Evolutionary conservation across 2,329 filamentous ascomycete species (phyloP), one percentile per base, ranked within the genome.

Genomic region (Colletotrichum tabaci): DNA sequence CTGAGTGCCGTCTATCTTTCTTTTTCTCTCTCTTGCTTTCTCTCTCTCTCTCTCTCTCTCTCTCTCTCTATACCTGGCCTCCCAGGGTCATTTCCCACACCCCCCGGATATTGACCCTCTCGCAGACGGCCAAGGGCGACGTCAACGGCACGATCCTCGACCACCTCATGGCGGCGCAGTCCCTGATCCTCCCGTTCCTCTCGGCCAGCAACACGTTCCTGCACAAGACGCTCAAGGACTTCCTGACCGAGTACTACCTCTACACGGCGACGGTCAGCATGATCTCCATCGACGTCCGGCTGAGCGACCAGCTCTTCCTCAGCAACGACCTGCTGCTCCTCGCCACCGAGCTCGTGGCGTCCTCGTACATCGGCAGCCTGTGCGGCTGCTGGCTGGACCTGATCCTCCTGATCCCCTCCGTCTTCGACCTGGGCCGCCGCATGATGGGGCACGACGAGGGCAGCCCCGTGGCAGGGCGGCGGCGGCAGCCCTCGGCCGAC

Each of bases 181-280:
- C 82, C 2, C 74, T 86, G 13, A 73, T 86, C 12, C 78, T 79
- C 10, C 79, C 79, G 2, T 73, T 86, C 2, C 77, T 85, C 4
- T 77, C 76, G 0, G 74, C 80, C 4, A 78, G 77, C 4, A 77
- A 80, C 50, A 73, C 76, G 0, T 77, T 81, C 4, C 73, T 82
- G 4, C 79, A 79, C 2, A 78, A 80, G 15, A 80, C 84, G 12
- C 72, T 87, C 3, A 80, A 82, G 38, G 81, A 84, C 38, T 86
- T 86, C 61, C 80, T 87, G 3, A 80, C 86, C 56, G 85, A 87
- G 75, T 86, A 86, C 49, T 86, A 85, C 71, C 81, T 84, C 70
- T 85, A 87, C 75, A 85, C 84, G 56, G 81, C 83, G 4, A 80
- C 83, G 4, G 81, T 83, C 8, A 86, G 84, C 74, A 85, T 86